Evolutionary conservation across 1,284 basidiomycete species (phyloP).

Genomic region (Fistulina hepatica): DNA sequence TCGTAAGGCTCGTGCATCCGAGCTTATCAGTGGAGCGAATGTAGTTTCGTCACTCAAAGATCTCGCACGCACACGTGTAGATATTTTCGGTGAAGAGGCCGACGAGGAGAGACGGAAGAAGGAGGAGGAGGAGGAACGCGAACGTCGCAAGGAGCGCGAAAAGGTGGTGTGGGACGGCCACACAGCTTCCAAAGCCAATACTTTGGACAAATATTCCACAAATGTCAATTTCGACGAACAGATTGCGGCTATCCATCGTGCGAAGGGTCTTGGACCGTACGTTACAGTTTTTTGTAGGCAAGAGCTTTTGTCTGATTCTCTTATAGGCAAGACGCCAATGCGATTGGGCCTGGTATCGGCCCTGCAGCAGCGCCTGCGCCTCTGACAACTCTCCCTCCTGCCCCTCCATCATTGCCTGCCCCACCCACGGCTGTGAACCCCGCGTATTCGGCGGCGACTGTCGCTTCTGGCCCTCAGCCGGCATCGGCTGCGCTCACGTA

Average conservation of each 20-base stretch:
- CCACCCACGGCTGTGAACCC: slow-evolving; percentile 33
- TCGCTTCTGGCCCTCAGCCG: slow-evolving; percentile 73
- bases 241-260: slow-evolving; percentile 85
- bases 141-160: slow-evolving; percentile 73
- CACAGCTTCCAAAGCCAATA: slow-evolving; percentile 80
- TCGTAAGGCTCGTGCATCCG: slow-evolving; percentile 82
- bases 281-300: slow-evolving; percentile 22
- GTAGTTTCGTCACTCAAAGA: slow-evolving; percentile 86
- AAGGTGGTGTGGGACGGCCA: slow-evolving; percentile 96
- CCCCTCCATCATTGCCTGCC: slow-evolving; percentile 37
- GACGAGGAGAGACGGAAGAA: slow-evolving; percentile 80
- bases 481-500: slow-evolving; percentile 65
- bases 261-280: slow-evolving; percentile 76
- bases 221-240: slow-evolving; percentile 91
- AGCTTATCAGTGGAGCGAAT: slow-evolving; percentile 83
- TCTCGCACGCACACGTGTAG: slow-evolving; percentile 83
- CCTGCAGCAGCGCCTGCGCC: slow-evolving; percentile 61
- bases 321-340: slow-evolving; percentile 54
- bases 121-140: slow-evolving; percentile 76
- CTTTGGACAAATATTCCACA: slow-evolving; percentile 81
- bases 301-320: slow-evolving; percentile 7
- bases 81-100: slow-evolving; percentile 87
- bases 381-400: slow-evolving; percentile 43
- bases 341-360: slow-evolving; percentile 77
- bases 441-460: slow-evolving; percentile 60